A percentile compares a stretch with the other conserved stretches of the same genome.
These are phyloP conservation scores for Pisolithus microcarpus DNA, from an alignment of 768 basidiomycete genomes.

Conservation along the genomic window DNA sequence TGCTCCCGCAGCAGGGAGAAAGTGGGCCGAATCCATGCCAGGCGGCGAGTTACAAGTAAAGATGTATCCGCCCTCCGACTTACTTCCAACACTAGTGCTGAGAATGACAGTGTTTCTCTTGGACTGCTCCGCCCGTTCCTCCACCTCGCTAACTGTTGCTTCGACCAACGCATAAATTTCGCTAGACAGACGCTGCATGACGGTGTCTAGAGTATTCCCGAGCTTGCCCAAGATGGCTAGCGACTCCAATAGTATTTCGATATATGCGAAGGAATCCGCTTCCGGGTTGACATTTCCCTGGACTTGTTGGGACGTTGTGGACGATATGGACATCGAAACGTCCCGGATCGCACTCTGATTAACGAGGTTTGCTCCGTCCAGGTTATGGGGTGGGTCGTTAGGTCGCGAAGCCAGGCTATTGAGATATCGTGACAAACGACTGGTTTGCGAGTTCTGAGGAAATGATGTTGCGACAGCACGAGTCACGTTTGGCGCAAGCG, in stretches of 20 bases:
- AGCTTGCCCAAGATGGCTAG: conserved; percentile 86
- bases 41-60: conserved; percentile 28
- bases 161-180: conserved; percentile 87
- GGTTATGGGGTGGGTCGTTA: conserved; percentile 71
- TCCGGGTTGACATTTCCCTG: conserved; percentile 61
- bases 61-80: conserved; percentile 49
- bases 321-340: conserved; percentile 12
- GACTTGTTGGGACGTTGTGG: conserved; percentile 15
- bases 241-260: conserved; percentile 91
- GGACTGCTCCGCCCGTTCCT: conserved; percentile 80
- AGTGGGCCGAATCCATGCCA: conserved; percentile 16
- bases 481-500: conserved; percentile 19
- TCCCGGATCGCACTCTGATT: conserved; percentile 13
- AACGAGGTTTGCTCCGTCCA: conserved; percentile 36
- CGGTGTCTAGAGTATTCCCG: conserved; percentile 72
- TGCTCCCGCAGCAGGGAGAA: conserved; percentile 14
- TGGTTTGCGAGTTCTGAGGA: conserved; percentile 35
- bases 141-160: conserved; percentile 81
- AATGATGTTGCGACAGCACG: conserved; percentile 28
- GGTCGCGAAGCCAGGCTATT: conserved; percentile 59
- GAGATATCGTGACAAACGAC: conserved; percentile 56
- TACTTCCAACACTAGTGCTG: conserved; percentile 29
- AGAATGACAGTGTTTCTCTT: conserved; percentile 40
- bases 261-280: conserved; percentile 85
- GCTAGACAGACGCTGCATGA: conserved; percentile 72